These are phyloP conservation scores for Allium cepa DNA, from an alignment of 106 monocot species.

Conservation along the genomic window DNA sequence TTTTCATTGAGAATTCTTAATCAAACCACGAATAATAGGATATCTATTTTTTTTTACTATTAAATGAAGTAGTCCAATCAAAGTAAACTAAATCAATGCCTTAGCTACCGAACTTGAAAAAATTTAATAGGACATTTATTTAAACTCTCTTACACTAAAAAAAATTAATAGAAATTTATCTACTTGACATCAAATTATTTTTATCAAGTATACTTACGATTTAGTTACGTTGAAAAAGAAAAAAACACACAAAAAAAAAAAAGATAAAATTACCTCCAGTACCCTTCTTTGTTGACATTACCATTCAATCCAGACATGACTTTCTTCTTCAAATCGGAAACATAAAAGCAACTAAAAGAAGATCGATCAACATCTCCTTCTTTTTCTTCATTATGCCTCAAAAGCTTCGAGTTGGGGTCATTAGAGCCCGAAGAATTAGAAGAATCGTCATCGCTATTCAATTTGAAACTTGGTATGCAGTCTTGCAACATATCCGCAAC, in stretches of 20 bases:
- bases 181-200: too few relatives aligned
- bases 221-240: neutral
- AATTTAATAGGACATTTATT: too few relatives aligned
- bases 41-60: too few relatives aligned
- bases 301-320: slow-evolving; percentile 49
- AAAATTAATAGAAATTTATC: too few relatives aligned
- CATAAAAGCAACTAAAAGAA: slow-evolving; percentile 58
- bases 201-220: too few relatives aligned
- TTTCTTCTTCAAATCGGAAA: slow-evolving; percentile 60
- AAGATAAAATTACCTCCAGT: slow-evolving; percentile 68
- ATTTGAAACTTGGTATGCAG: slow-evolving; percentile 77
- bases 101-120: too few relatives aligned
- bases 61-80: too few relatives aligned
- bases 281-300: slow-evolving; percentile 33
- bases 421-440: slow-evolving; percentile 19
- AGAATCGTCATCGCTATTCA: slow-evolving; percentile 22
- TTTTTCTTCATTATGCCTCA: slow-evolving; percentile 10
- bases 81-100: too few relatives aligned
- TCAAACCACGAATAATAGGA: too few relatives aligned
- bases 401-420: slow-evolving; percentile 19
- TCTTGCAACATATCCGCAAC: slow-evolving; percentile 87
- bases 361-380: slow-evolving; percentile 4
- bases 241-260: neutral
- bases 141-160: neutral
- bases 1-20: neutral